Percentiles rank a stretch among this genome's conserved stretches.
Conservation (phyloP, 2,329 filamentous ascomycete species). For the Tolypocladium inflatum region DNA sequence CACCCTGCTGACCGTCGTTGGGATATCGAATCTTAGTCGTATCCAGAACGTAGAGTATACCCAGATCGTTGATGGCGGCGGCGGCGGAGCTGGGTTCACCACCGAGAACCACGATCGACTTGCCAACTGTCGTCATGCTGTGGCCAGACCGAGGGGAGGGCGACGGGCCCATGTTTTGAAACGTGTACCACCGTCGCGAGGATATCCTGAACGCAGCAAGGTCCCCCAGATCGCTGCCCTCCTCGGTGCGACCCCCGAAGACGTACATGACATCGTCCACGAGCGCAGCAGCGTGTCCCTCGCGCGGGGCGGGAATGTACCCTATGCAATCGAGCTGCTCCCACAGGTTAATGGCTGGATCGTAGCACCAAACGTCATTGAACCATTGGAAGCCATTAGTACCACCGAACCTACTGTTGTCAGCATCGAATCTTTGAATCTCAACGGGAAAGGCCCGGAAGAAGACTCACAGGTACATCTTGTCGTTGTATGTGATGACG, state of each 20-base stretch:
- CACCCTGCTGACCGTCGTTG: slow-evolving; percentile 49
- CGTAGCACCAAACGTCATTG: slow-evolving; percentile 97
- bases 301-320: slow-evolving; percentile 87
- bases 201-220: slow-evolving; percentile 69
- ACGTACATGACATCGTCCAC: slow-evolving; percentile 99
- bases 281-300: slow-evolving; percentile 87
- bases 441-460: not conserved
- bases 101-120: slow-evolving; percentile 83
- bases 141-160: slow-evolving; percentile 90
- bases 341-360: slow-evolving; percentile 76
- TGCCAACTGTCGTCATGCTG: slow-evolving; percentile 93
- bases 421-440: not conserved
- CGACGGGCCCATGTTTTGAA: slow-evolving; percentile 98
- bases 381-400: slow-evolving; percentile 97
- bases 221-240: slow-evolving; percentile 86
- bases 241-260: slow-evolving; percentile 91
- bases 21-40: slow-evolving; percentile 96
- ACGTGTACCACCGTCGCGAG: slow-evolving; percentile 93
- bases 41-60: slow-evolving; percentile 83
- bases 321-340: slow-evolving; percentile 88
- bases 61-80: slow-evolving; percentile 72
- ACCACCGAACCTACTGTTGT: slow-evolving; percentile 68
- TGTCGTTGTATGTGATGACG: slow-evolving; percentile 84
- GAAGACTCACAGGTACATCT: slow-evolving; percentile 72
- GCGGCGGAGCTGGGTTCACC: slow-evolving; percentile 89